Base-by-base conservation (phyloP, 1,139 yeast genomes). In the Suhomyces chickasaworum region DNA sequence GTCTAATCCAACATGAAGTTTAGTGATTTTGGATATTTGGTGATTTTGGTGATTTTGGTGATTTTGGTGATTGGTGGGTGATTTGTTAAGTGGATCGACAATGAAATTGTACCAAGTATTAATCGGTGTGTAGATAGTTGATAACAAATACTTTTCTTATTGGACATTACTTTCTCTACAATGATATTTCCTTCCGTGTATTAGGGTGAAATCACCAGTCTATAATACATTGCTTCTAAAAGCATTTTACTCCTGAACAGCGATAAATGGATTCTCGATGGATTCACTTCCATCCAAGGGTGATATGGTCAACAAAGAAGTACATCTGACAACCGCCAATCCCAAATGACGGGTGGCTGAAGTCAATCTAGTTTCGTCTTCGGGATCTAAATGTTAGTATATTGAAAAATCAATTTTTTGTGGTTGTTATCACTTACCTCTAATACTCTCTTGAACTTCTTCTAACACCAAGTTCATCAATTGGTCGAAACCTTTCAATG, bases 391-490 rank as follows among this genome's bases (percentile, higher is more conserved):
- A 27, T 49, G 69, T 66, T 63, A 65, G 70, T 59, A 63, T 15
- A 15, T 22, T 22, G 29, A 21, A 22, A 16, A 16, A 1, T 18
- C 17, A 21, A 20, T n/a, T 16, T 20, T 5, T 12, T 17, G 22
- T 17, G 22, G 35, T 32, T 17, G 2, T 17, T 7, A n/a, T 7
- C 21, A 69, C 77, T 48, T 64, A 74, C 80, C 79, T 63, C 86
- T 75, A 45, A 84, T 56, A 25, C 77, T 78, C 64, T 93, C 97
- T 40, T 77, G 77, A 10, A 88, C 91, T 39, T 90, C 84, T 58
- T 90, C 97, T 55, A 93, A 77, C 7, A 93, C 98, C 57, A 93
- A 75, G 68, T 93, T 93, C 95, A 91, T 86, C 65, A 90, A 77
- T 65, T 88, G 95, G 64, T 93, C 99, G 63, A 79, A 90, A 16